Evolutionary conservation across 106 monocot species (phyloP).

Genomic region (Allium fistulosum): DNA sequence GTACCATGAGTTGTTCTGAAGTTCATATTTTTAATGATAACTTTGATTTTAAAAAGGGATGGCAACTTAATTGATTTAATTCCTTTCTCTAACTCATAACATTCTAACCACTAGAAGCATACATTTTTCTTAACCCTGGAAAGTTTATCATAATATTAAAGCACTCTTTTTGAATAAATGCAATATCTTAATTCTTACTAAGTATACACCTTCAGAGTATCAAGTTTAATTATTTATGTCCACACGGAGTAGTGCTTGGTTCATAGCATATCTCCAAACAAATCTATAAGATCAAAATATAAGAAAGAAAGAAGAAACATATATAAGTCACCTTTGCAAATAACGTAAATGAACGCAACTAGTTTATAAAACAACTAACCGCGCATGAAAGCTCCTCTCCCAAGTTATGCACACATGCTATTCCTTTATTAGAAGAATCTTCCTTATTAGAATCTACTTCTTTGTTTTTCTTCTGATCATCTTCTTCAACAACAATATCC

Average conservation of each 20-base stretch:
- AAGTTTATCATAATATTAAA: too few relatives aligned
- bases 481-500: background rate
- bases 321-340: too few relatives aligned
- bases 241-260: conserved; percentile 24
- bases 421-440: conserved; percentile 8
- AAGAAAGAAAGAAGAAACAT: background rate
- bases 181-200: too few relatives aligned
- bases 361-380: conserved; percentile 26
- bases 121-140: too few relatives aligned
- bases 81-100: too few relatives aligned
- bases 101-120: too few relatives aligned
- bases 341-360: background rate
- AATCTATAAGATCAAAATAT: conserved; percentile 7
- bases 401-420: conserved; percentile 64
- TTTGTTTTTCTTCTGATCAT: conserved; percentile 11
- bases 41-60: too few relatives aligned
- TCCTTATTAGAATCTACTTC: conserved; percentile 15
- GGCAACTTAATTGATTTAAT: too few relatives aligned
- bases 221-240: conserved; percentile 11
- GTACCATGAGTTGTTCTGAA: too few relatives aligned
- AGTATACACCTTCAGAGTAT: too few relatives aligned
- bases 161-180: too few relatives aligned
- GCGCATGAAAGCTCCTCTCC: conserved; percentile 92
- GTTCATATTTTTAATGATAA: too few relatives aligned
- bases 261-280: conserved; percentile 28